Base-by-base conservation (phyloP, 1,284 basidiomycete genomes). In the Apiotrichum porosum region DNA sequence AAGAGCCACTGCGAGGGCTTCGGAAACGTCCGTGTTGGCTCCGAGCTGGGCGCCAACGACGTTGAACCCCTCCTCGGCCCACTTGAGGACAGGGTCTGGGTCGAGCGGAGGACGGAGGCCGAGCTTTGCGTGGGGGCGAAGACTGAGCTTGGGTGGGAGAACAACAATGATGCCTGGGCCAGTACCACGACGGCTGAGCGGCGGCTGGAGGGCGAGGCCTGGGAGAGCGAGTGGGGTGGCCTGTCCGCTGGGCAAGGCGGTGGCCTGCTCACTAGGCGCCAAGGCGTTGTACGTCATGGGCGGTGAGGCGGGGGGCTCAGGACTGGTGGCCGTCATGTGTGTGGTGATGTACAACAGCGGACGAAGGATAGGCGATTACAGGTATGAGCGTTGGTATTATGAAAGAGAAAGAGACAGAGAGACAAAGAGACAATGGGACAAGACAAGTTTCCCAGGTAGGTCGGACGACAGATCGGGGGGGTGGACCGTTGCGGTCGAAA, bases 41-140 rank as follows among this genome's bases (percentile, higher is more conserved):
- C 31, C 24, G 18, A 55, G 37, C 23, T 44, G 43, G 1, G 42
- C 42, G 23, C 51, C 49, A 23, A 51, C 55, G 18, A 57, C 55
- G 12, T 44, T 39, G 22, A 35, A 57, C 5, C 55, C 55, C 23
- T 57, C 55, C 49, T 57, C 55, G 17, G 55, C 51, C 55, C 55
- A 57, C 40, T 57, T 57, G 26, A 39, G 39, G 5, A 53, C 51
- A 2, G 55, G 55, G 18, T 57, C 55, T 9, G 55, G 55, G 22
- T 57, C 55, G 24, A 57, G 51, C 4, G 55, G 55, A 14, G 40
- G 21, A 13, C 21, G 33, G 9, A 49, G 45, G 2, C 51, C 55
- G 1, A 12, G 4, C 32, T 35, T 41, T 1, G 36, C 41, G 26
- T 56, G 50, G 0, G 54, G 54, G 18, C 34, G 44, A 38, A 56